Conservation (phyloP, 176 grass and related monocot species). For the Raddia guianensis region DNA sequence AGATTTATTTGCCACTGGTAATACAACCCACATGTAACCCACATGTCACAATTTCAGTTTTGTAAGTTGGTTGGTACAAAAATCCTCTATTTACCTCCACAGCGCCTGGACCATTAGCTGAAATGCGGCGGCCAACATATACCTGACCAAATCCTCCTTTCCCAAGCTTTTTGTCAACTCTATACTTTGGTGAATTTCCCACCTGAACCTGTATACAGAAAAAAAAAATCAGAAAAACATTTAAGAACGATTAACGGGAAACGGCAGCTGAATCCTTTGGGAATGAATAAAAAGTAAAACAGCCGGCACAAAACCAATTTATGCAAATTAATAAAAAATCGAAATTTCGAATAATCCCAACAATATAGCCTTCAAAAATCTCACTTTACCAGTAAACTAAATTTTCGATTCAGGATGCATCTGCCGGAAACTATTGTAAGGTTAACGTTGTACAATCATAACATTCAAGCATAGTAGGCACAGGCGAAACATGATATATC, state of each 20-base stretch:
- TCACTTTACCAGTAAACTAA: conserved; percentile 7
- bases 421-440: neutral
- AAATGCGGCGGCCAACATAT: conserved; percentile 83
- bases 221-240: conserved; percentile 1
- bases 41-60: neutral
- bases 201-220: conserved; percentile 74
- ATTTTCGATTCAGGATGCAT: conserved; percentile 7
- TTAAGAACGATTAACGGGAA: conserved; percentile 19
- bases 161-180: conserved; percentile 77
- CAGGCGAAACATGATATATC: conserved; percentile 8
- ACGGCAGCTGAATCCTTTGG: neutral
- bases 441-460: neutral
- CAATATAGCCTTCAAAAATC: neutral
- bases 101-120: conserved; percentile 56
- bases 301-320: neutral
- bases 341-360: neutral
- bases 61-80: neutral
- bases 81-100: conserved; percentile 63
- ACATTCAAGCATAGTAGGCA: neutral
- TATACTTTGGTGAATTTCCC: conserved; percentile 87
- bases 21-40: too few species aligned
- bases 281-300: neutral
- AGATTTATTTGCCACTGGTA: neutral
- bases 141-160: conserved; percentile 99
- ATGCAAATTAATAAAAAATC: neutral